Percentiles rank a stretch among this genome's conserved stretches.
Conservation (phyloP, 805 yeast species). For the Scheffersomyces amazonensis region DNA sequence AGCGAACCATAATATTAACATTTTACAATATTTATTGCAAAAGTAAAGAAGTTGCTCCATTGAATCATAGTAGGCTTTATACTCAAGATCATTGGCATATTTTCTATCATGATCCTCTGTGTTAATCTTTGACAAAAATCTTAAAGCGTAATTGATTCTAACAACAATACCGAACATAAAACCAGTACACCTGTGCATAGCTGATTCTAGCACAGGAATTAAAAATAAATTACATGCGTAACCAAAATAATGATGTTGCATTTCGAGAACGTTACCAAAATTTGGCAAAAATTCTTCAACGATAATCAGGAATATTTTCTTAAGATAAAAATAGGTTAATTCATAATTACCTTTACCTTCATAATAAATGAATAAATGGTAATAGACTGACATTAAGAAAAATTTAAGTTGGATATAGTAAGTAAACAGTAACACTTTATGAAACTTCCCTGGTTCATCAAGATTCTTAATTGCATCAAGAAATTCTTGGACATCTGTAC, state of each 20-base stretch:
- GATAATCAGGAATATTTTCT: slow-evolving; percentile 25
- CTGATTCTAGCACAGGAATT: slow-evolving; percentile 32
- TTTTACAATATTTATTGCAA: slow-evolving; percentile 20
- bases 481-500: neutral
- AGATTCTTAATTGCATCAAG: neutral
- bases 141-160: slow-evolving; percentile 23
- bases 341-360: slow-evolving; percentile 20
- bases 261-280: slow-evolving; percentile 27
- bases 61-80: slow-evolving; percentile 10
- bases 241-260: slow-evolving; percentile 25
- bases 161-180: slow-evolving; percentile 25
- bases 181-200: slow-evolving; percentile 28
- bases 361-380: slow-evolving; percentile 39
- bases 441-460: neutral
- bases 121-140: slow-evolving; percentile 13
- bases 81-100: slow-evolving; percentile 10
- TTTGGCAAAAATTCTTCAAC: slow-evolving; percentile 29
- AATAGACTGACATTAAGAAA: slow-evolving; percentile 35
- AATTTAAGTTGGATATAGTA: slow-evolving; percentile 11
- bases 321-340: slow-evolving; percentile 35
- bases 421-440: neutral
- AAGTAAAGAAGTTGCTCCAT: slow-evolving; percentile 16
- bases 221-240: slow-evolving; percentile 23
- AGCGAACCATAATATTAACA: slow-evolving; percentile 27
- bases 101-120: slow-evolving; percentile 15